Evolutionary conservation across 164 flowering plant genomes (phyloP).

Genomic region (Amborella trichopoda): DNA sequence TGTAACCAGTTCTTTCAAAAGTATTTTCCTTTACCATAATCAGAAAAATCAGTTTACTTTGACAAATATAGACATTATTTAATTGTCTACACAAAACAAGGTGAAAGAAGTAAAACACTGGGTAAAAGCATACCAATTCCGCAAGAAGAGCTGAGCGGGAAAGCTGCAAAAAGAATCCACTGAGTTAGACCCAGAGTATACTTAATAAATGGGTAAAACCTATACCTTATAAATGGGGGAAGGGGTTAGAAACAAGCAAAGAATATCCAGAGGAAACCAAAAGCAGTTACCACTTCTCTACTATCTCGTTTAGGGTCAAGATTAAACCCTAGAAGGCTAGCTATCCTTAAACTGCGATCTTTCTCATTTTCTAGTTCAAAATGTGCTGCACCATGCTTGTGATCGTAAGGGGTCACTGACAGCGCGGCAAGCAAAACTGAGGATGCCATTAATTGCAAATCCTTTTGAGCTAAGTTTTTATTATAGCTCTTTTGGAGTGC

Average conservation of each 20-base stretch:
- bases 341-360: constrained; percentile 74
- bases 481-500: constrained; percentile 74
- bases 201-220: neutral
- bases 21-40: too few relatives aligned
- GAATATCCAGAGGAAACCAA: neutral
- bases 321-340: constrained; percentile 45
- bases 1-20: too few relatives aligned
- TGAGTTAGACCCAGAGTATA: neutral
- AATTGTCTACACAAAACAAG: too few relatives aligned
- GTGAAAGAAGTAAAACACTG: too few relatives aligned
- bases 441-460: constrained; percentile 82
- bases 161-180: constrained; percentile 35
- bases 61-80: too few relatives aligned
- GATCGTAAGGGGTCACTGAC: constrained; percentile 60
- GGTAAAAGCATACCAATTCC: constrained; percentile 62
- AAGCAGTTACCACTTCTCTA: constrained; percentile 64
- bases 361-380: constrained; percentile 82
- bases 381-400: constrained; percentile 54
- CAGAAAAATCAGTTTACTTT: too few relatives aligned
- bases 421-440: constrained; percentile 89
- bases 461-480: constrained; percentile 78
- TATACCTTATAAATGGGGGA: neutral
- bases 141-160: constrained; percentile 66
- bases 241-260: neutral
- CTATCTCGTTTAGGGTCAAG: constrained; percentile 63